phyloP scores from a whole-genome alignment of 306 rosid species.

The Myrica gale region DNA sequence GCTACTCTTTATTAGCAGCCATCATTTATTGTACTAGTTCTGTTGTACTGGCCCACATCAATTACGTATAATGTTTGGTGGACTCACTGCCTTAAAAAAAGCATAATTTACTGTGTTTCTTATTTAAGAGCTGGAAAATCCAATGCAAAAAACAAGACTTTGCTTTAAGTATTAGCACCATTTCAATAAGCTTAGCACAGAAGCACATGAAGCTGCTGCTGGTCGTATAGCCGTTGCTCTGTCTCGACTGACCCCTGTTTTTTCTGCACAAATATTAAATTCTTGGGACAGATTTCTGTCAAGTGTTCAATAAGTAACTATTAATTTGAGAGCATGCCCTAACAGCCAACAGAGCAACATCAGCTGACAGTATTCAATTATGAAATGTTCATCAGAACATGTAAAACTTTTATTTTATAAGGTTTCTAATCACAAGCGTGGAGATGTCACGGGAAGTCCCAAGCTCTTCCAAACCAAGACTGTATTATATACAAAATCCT shows the following conservation, averaged over 20 bases:
- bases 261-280: slow-evolving; percentile 5
- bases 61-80: too few relatives aligned
- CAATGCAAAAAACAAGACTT: slow-evolving; percentile 9
- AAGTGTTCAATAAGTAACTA: slow-evolving; percentile 19
- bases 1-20: too few relatives aligned
- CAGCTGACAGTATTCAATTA: slow-evolving; percentile 23
- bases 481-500: too few relatives aligned
- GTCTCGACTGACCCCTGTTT: slow-evolving; percentile 37
- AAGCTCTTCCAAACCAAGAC: slow-evolving; percentile 31
- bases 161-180: slow-evolving; percentile 15
- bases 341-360: slow-evolving; percentile 28
- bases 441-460: slow-evolving; percentile 41
- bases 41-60: too few relatives aligned
- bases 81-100: neutral
- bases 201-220: slow-evolving; percentile 30
- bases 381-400: too few relatives aligned
- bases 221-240: slow-evolving; percentile 47
- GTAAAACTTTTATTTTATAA: neutral
- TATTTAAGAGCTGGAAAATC: neutral
- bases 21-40: too few relatives aligned
- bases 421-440: slow-evolving; percentile 6
- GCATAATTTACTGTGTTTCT: neutral
- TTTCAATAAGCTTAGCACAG: slow-evolving; percentile 24
- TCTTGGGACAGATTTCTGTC: slow-evolving; percentile 29
- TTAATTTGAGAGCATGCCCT: slow-evolving; percentile 44